Base-by-base conservation (phyloP, 768 basidiomycete species). In the Dentipellis sp. region DNA sequence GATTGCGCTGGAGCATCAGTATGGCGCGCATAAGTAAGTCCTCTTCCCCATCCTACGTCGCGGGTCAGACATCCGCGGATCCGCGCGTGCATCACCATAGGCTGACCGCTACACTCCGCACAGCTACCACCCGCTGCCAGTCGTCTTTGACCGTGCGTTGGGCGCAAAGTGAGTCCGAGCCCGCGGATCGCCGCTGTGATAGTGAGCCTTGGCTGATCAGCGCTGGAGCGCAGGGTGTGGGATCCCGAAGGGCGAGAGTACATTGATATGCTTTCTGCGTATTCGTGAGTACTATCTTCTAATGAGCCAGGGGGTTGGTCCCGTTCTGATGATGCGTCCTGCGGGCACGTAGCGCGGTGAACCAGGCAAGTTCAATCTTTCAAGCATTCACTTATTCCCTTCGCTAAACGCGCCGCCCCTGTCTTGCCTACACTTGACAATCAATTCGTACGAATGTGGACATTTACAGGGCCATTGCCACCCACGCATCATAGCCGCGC, bases 251-350 rank as follows among this genome's bases (percentile, higher is more conserved):
- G 94, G 60, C 86, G 81, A 52, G 88, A 94, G 67, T 99, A 97
- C 72, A 93, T 97, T 59, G 97, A 99, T 66, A 97, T 97, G 91
- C 78, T 99, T 17, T 91, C 91, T 47, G 97, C 97, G 29, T 98
- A 98, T 74, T 94, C 91, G 91, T 94, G 68, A 74, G 86, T 75
- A 16, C 57, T 56, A 47, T 10, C 45, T 22, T 50, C 12, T 19
- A n/a, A 11, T 17, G 6, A 4, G 3, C 19, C n/a, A 2, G 42
- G 12, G 16, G 42, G 29, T 29, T 29, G 29, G 29, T 3, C 29
- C 29, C 6, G 29, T 29, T 29, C 29, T 29, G 29, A 29, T 29
- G 3, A 29, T 29, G 29, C 29, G 3, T 29, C 29, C 35, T 4
- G 40, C 56, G 19, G 12, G 4, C 51, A 42, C 52, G 22, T 63